These are phyloP conservation scores for Candida lessepsii DNA, from an alignment of 805 yeast genomes.

Conservation along the genomic window DNA sequence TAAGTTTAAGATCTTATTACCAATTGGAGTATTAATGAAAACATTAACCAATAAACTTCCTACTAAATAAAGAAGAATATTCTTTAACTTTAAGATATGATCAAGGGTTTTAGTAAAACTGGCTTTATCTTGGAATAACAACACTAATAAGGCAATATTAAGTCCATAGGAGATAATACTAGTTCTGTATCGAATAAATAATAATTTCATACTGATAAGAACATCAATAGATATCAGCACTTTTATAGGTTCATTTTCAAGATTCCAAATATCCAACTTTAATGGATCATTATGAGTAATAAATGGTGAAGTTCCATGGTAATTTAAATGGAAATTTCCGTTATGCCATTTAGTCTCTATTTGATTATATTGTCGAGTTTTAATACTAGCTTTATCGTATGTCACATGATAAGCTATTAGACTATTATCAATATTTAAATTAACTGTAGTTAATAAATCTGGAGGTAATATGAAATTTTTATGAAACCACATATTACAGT, in stretches of 20 bases:
- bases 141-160: constrained; percentile 50
- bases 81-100: constrained; percentile 7
- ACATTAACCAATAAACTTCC: constrained; percentile 36
- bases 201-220: constrained; percentile 58
- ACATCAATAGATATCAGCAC: constrained; percentile 44
- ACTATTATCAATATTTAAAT: constrained; percentile 12
- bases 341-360: constrained; percentile 77
- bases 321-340: constrained; percentile 34
- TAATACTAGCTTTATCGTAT: not conserved
- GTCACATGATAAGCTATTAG: constrained; percentile 9
- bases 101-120: constrained; percentile 39
- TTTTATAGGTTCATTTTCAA: constrained; percentile 22
- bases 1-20: constrained; percentile 7
- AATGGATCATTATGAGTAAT: constrained; percentile 49
- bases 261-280: constrained; percentile 50
- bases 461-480: not conserved
- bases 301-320: constrained; percentile 70
- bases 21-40: not conserved
- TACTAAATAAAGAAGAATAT: constrained; percentile 22
- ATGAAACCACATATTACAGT: not conserved
- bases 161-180: constrained; percentile 70
- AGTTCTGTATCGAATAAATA: constrained; percentile 76
- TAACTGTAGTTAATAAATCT: constrained; percentile 8
- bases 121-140: constrained; percentile 48
- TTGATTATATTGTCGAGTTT: constrained; percentile 63